phyloP scores from a whole-genome alignment of 73 alveolate genomes.

The Stentor roeselii region DNA sequence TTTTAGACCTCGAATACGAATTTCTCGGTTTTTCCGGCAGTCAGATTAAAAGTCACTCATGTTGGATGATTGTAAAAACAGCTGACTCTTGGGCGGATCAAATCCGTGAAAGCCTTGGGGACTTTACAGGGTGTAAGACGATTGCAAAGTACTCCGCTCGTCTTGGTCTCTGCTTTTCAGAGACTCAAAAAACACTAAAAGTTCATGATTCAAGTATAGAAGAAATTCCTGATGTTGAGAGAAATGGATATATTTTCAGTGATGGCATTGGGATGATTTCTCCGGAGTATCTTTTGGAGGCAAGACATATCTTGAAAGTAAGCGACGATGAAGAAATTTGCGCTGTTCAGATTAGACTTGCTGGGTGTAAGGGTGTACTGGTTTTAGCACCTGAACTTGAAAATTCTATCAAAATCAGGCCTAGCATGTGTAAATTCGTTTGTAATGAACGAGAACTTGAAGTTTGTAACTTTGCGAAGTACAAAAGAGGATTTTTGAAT shows the following conservation, averaged over 20 bases:
- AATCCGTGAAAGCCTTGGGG: slow-evolving; percentile 52
- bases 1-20: neutral
- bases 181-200: slow-evolving; percentile 34
- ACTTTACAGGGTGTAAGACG: slow-evolving; percentile 56
- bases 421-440: slow-evolving; percentile 32
- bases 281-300: neutral
- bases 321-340: neutral
- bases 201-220: slow-evolving; percentile 21
- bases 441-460: slow-evolving; percentile 24
- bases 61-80: slow-evolving; percentile 12
- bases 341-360: slow-evolving; percentile 27
- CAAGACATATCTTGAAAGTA: neutral
- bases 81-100: slow-evolving; percentile 17
- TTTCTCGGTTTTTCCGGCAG: slow-evolving; percentile 26
- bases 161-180: slow-evolving; percentile 69
- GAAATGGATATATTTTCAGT: slow-evolving; percentile 27
- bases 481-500: slow-evolving; percentile 26
- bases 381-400: neutral
- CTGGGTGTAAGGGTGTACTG: slow-evolving; percentile 34
- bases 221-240: slow-evolving; percentile 34
- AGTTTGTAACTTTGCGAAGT: slow-evolving; percentile 28
- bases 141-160: slow-evolving; percentile 59
- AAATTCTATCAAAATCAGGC: slow-evolving; percentile 5
- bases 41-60: slow-evolving; percentile 30
- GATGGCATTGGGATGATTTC: slow-evolving; percentile 40